Evolutionary conservation across 2,329 filamentous ascomycete genomes (phyloP).

Genomic region (Thielaviopsis punctulata): DNA sequence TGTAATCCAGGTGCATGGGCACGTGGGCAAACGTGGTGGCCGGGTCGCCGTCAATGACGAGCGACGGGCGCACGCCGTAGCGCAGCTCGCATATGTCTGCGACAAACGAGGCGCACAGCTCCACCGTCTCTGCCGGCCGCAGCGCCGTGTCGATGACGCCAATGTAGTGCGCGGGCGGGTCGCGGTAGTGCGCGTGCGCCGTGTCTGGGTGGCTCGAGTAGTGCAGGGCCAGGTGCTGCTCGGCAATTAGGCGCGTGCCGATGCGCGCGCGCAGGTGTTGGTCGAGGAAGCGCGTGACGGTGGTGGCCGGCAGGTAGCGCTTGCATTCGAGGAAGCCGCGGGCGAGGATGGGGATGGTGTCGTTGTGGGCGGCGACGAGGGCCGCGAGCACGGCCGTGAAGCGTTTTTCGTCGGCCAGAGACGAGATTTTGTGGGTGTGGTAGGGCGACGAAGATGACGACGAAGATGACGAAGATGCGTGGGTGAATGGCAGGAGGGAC

Average conservation of each 20-base stretch:
- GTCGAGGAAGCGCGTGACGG: conserved; percentile 86
- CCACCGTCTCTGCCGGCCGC: conserved; percentile 63
- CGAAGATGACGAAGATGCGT: conserved; percentile 24
- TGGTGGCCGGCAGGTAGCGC: conserved; percentile 65
- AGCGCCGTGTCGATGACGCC: conserved; percentile 89
- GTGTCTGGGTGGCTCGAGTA: conserved; percentile 32
- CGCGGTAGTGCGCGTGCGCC: conserved; percentile 39
- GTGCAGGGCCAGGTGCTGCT: conserved; percentile 91
- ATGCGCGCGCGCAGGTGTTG: conserved; percentile 87
- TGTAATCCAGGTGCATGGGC: conserved; percentile 93
- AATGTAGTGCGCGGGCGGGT: conserved; percentile 51
- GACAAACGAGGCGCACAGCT: conserved; percentile 75
- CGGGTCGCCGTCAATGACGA: conserved; percentile 70
- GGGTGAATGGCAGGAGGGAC: conserved; percentile 64
- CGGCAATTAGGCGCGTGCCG: conserved; percentile 81
- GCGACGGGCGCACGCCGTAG: conserved; percentile 70
- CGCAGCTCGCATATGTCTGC: conserved; percentile 93
- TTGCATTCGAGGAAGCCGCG: conserved; percentile 84
- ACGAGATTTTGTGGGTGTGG: conserved; percentile 25
- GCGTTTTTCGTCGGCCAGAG: conserved; percentile 50
- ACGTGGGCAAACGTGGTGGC: conserved; percentile 85
- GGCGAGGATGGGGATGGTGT: conserved; percentile 86
- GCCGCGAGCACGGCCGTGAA: conserved; percentile 91
- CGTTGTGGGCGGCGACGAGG: conserved; percentile 83
- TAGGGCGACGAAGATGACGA: conserved; percentile 18